Evolutionary conservation across 2,329 filamentous ascomycete genomes (phyloP).

Genomic region (Colletotrichum endophyticum): DNA sequence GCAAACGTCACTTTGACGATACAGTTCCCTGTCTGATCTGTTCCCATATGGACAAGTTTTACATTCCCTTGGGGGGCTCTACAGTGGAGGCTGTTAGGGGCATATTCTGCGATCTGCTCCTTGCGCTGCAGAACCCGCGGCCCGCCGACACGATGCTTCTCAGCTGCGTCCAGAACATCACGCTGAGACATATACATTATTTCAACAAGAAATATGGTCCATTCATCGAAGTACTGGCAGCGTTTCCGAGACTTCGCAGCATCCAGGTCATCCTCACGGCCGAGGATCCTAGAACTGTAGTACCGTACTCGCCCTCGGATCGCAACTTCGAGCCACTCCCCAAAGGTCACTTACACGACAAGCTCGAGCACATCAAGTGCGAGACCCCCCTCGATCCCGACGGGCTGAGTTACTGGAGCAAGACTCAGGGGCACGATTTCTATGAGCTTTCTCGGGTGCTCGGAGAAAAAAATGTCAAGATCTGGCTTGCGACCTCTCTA

Average conservation of each 20-base stretch:
- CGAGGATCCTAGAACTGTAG: neutral
- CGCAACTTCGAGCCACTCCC: neutral
- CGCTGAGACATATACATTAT: no score
- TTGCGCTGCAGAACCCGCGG: neutral
- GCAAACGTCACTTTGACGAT: neutral
- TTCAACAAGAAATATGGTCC: no score
- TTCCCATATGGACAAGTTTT: neutral
- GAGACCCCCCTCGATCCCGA: neutral
- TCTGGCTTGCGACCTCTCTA: neutral
- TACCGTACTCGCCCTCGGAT: neutral
- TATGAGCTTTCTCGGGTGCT: neutral
- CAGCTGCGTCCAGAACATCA: neutral
- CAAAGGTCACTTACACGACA: neutral
- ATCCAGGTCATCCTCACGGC: neutral
- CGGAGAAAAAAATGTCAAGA: neutral
- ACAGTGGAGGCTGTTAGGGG: neutral
- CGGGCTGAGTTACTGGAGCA: neutral
- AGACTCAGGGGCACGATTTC: neutral
- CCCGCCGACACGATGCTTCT: neutral
- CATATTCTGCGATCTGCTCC: neutral
- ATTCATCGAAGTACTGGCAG: neutral
- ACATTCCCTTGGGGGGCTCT: neutral
- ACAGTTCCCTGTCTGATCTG: neutral
- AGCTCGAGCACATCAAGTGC: neutral
- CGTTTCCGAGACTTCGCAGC: neutral